A percentile compares a stretch with the other conserved stretches of the same genome.
These are phyloP conservation scores for Apiospora saccharicola DNA, from an alignment of 2,329 filamentous ascomycete species.

Conservation along the genomic window DNA sequence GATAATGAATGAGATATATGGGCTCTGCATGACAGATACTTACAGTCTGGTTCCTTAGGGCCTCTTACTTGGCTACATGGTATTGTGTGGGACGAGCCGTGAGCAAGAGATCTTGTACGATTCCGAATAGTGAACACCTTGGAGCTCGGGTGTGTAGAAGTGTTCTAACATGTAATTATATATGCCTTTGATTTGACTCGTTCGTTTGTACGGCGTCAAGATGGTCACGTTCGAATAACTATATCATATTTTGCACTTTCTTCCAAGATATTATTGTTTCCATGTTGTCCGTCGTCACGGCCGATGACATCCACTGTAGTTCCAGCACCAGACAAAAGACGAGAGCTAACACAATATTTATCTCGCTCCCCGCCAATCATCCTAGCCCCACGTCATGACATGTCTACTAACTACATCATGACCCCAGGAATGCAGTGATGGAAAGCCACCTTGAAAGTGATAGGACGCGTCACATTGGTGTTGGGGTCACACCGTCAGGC, in stretches of 20 bases:
- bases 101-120: neutral
- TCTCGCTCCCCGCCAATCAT: too few relatives aligned
- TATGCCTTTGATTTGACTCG: neutral
- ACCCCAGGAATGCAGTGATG: too few relatives aligned
- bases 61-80: too few relatives aligned
- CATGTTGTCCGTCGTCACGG: neutral
- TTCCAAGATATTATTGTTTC: neutral
- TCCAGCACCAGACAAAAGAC: too few relatives aligned
- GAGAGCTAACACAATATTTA: too few relatives aligned
- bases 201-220: neutral
- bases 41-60: neutral
- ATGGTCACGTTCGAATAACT: too few relatives aligned
- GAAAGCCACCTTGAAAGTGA: neutral
- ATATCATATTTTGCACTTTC: neutral
- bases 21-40: neutral
- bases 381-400: too few relatives aligned
- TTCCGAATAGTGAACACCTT: neutral
- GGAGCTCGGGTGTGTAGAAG: neutral
- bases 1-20: neutral
- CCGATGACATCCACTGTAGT: neutral
- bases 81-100: too few relatives aligned
- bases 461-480: neutral
- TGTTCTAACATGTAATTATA: neutral
- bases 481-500: neutral
- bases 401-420: too few relatives aligned